Evolutionary conservation across 2,329 filamentous ascomycete genomes (phyloP), one percentile per base, ranked within the genome.

Genomic region (Fusarium chlamydosporum): DNA sequence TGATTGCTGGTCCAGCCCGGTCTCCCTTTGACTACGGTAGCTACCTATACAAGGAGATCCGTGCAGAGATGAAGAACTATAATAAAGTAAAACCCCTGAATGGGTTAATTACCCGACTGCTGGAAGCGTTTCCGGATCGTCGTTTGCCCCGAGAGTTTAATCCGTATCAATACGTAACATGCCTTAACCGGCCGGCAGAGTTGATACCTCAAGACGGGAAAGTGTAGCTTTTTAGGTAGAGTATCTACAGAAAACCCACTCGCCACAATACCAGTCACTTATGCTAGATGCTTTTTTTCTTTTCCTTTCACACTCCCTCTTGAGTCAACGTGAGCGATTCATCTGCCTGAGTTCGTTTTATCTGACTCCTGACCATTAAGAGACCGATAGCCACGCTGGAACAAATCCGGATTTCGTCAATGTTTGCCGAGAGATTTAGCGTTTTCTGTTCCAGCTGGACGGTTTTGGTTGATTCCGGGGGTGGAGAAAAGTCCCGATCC

Each of bases 391-490:
- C 20, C 26, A 63, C 23, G 27, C 35, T 23, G 26, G 31, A 18
- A 20, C 6, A 8, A 23, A 29, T 37, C 47, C 35, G 26, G 31
- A 41, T 42, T 31, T 23, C 33, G 27, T 35, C 33, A 18, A 31
- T 16, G 13, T 6, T 33, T 33, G 45, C 34, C 26, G 31, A 41
- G 59, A 34, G 45, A 33, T 9, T 37, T 47, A 55, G 58, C 20
- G 54, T 38, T 16, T 33, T 18, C 27, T 11, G n/a, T 37, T 34
- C 23, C 12, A 43, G 31, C 4, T 15, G 23, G 41, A 56, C 46
- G 47, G 47, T 65, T 38, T 61, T 20, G 48, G 27, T 50, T 45
- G 33, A 29, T 65, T 55, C 37, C 16, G 50, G 53, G 40, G 33
- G 48, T 61, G 50, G 60, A 31, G 35, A 42, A 34, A 33, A 35